Conservation (phyloP, 257 asterid genomes). For the Solanum chilense region DNA sequence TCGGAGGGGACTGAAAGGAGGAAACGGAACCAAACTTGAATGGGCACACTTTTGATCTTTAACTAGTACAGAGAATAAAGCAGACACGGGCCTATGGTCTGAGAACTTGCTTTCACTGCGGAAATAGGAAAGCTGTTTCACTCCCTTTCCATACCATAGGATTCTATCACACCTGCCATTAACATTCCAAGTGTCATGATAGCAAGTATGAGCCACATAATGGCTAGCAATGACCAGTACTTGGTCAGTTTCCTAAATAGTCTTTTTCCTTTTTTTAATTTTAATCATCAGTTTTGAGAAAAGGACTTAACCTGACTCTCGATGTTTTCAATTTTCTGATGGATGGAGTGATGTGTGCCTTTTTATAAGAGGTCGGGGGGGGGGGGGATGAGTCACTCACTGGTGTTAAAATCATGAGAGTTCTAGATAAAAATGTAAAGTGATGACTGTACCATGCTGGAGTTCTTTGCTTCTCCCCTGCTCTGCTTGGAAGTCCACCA, state of each 20-base stretch:
- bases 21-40: slow-evolving; percentile 15
- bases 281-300: background rate
- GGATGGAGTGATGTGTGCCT: background rate
- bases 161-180: slow-evolving; percentile 87
- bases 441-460: slow-evolving; percentile 74
- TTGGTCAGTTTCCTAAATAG: background rate
- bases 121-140: slow-evolving; percentile 70
- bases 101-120: slow-evolving; percentile 93
- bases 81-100: slow-evolving; percentile 90
- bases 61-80: slow-evolving; percentile 59
- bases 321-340: background rate
- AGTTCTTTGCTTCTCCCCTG: slow-evolving; percentile 91
- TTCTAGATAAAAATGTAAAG: background rate
- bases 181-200: background rate
- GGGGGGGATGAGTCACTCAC: background rate
- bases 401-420: background rate
- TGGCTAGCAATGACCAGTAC: background rate
- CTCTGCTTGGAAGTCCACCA: slow-evolving; percentile 62
- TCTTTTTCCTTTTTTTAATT: background rate
- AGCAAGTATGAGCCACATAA: background rate
- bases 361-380: background rate
- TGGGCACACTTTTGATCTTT: slow-evolving; percentile 23
- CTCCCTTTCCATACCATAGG: slow-evolving; percentile 86
- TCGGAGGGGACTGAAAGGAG: slow-evolving; percentile 6
- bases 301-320: background rate